Percentiles rank a stretch among this genome's conserved stretches.
Evolutionary conservation across 768 basidiomycete genomes (phyloP).

Genomic region (Sporobolomyces phaffii): DNA sequence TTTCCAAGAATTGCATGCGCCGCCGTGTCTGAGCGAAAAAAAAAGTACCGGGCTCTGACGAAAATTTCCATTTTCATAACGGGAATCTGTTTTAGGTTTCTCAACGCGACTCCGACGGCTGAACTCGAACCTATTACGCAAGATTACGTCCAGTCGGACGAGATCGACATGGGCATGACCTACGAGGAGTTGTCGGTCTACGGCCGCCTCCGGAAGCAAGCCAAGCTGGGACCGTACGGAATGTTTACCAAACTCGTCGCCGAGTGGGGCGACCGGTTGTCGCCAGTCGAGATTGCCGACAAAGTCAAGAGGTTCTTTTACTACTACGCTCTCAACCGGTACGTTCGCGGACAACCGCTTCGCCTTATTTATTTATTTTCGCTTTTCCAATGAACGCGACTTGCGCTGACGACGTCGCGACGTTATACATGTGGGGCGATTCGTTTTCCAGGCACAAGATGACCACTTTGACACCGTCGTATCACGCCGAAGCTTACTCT

Average conservation of each 20-base stretch:
- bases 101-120: slow-evolving; percentile 86
- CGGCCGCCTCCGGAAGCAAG: slow-evolving; percentile 85
- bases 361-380: too few relatives aligned
- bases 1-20: too few relatives aligned
- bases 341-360: too few relatives aligned
- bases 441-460: slow-evolving; percentile 67
- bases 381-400: not conserved
- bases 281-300: slow-evolving; percentile 82
- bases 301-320: slow-evolving; percentile 98
- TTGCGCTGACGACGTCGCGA: too few relatives aligned
- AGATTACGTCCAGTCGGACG: slow-evolving; percentile 89
- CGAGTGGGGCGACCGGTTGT: slow-evolving; percentile 82
- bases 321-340: slow-evolving; percentile 79
- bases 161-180: slow-evolving; percentile 81
- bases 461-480: slow-evolving; percentile 88
- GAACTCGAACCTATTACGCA: slow-evolving; percentile 94
- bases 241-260: slow-evolving; percentile 92
- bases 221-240: slow-evolving; percentile 96
- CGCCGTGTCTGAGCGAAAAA: too few relatives aligned
- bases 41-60: too few relatives aligned
- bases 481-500: slow-evolving; percentile 66
- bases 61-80: too few relatives aligned
- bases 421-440: too few relatives aligned
- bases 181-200: slow-evolving; percentile 82
- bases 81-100: slow-evolving; percentile 57